Base-by-base conservation (phyloP, 345 rosid species). In the Bruguiera sexangula region DNA sequence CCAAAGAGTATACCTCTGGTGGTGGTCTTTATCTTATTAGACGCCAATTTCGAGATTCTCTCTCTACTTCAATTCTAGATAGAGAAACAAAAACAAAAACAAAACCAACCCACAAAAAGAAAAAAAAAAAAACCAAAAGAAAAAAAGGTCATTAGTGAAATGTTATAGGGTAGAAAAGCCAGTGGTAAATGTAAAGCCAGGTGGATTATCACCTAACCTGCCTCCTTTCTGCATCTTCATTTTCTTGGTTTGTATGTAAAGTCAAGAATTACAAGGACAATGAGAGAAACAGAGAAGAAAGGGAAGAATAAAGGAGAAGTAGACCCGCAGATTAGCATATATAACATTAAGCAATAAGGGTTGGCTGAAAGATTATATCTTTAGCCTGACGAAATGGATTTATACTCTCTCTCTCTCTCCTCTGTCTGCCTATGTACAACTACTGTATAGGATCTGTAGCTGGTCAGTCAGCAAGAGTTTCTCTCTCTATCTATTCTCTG, bases 11-110 rank as follows among this genome's bases (percentile, higher is more conserved):
- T 60, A 68, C 66, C 50, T 43, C 50, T 11, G 50, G 4, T 43
- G 50, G 69, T 34, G 78, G 84, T 75, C 53, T 78, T 77, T 81
- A 80, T 73, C 72, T 62, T 22, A 53, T 65, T 22, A 53, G 73
- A 76, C 86, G 69, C 85, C 81, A 75, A 85, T 81, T 82, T 82
- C 86, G 89, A 85, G 85, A 84, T 67, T 72, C 80, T 10, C 20
- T 66, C 50, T 10, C 20, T 39, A 18, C 24, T 26, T 1, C 26
- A 65, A 31, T 8, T n/a, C 3, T 5, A 61, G 9, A 27, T 10
- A 56, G 13, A 62, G 20, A 72, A 50, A 57, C 18, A 3, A 51
- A 60, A 24, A 24, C 24, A 24, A 24, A 24, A 39, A 24, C 2
- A 74, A 62, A 52, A 62, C 31, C 15, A 65, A 58, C 62, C 50